A percentile compares a stretch with the other conserved stretches of the same genome.
Conservation (phyloP, 371 early-diverging fungal species). For the Mucor irregularis region DNA sequence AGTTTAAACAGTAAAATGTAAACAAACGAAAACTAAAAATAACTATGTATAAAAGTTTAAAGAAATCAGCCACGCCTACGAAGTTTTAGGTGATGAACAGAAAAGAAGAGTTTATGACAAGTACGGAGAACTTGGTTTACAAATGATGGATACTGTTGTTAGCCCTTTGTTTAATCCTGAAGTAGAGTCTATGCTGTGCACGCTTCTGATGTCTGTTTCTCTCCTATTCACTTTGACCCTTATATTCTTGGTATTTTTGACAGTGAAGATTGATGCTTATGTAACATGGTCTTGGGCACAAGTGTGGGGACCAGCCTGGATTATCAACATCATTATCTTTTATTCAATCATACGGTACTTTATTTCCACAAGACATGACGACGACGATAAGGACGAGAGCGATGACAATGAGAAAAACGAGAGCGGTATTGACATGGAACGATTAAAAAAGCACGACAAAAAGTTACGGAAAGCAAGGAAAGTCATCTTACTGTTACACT, state of each 20-base stretch:
- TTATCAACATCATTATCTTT: constrained; percentile 54
- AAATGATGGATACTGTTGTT: constrained; percentile 75
- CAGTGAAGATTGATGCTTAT: constrained; percentile 72
- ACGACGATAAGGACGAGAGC: constrained; percentile 19
- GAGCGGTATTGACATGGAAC: background rate
- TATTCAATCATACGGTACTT: constrained; percentile 25
- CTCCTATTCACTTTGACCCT: constrained; percentile 65
- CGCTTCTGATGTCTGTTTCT: constrained; percentile 57
- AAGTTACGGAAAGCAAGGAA: constrained; percentile 9
- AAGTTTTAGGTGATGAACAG: constrained; percentile 68
- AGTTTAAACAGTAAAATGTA: background rate
- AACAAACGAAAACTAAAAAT: background rate
- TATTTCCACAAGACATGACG: background rate
- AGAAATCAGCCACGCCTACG: constrained; percentile 80
- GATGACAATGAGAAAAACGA: background rate
- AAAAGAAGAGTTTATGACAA: constrained; percentile 82
- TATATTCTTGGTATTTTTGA: constrained; percentile 75
- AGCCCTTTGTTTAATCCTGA: constrained; percentile 80
- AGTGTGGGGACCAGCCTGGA: constrained; percentile 84
- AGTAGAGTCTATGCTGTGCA: constrained; percentile 71
- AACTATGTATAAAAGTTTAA: constrained; percentile 53
- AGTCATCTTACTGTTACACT: constrained; percentile 26
- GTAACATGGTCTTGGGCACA: constrained; percentile 70
- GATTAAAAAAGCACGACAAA: constrained; percentile 7
- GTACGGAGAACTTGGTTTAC: constrained; percentile 86